These are phyloP conservation scores for Astrothelium macrocarpum DNA, from an alignment of 495 filamentous ascomycete species.

Conservation along the genomic window DNA sequence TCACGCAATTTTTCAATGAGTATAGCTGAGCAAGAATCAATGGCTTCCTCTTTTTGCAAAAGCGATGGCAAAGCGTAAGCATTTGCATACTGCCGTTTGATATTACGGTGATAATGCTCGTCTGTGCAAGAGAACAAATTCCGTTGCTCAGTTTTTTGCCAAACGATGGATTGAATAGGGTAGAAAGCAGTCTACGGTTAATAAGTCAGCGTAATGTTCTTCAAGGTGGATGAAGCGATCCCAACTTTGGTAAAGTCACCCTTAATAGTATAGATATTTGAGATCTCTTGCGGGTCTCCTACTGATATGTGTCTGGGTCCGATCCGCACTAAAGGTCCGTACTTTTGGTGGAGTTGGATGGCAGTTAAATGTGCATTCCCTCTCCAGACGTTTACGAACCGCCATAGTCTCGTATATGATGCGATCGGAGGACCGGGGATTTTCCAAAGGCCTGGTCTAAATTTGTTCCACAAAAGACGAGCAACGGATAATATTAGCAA, in stretches of 20 bases:
- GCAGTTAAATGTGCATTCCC: conserved; percentile 28
- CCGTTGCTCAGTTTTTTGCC: conserved; percentile 29
- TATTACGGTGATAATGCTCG: conserved; percentile 23
- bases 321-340: conserved; percentile 40
- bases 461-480: conserved; percentile 13
- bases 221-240: not conserved
- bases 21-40: conserved; percentile 30
- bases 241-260: conserved; percentile 34
- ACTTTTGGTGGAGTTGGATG: conserved; percentile 35
- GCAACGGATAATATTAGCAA: too few species aligned
- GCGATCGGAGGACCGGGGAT: conserved; percentile 34
- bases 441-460: conserved; percentile 8
- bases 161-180: conserved; percentile 31
- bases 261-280: conserved; percentile 34
- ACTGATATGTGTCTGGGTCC: conserved; percentile 35
- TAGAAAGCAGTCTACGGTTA: conserved; percentile 34
- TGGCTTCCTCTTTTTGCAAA: conserved; percentile 27
- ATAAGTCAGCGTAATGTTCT: not conserved
- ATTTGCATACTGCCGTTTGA: conserved; percentile 29
- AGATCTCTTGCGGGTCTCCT: conserved; percentile 31
- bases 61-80: conserved; percentile 31
- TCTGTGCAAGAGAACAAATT: conserved; percentile 32
- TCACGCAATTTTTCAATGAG: conserved; percentile 22
- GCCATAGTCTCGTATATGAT: conserved; percentile 32
- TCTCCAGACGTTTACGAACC: conserved; percentile 30